These are phyloP conservation scores for Colletotrichum sidae DNA, from an alignment of 2,329 filamentous ascomycete genomes.

Conservation along the genomic window DNA sequence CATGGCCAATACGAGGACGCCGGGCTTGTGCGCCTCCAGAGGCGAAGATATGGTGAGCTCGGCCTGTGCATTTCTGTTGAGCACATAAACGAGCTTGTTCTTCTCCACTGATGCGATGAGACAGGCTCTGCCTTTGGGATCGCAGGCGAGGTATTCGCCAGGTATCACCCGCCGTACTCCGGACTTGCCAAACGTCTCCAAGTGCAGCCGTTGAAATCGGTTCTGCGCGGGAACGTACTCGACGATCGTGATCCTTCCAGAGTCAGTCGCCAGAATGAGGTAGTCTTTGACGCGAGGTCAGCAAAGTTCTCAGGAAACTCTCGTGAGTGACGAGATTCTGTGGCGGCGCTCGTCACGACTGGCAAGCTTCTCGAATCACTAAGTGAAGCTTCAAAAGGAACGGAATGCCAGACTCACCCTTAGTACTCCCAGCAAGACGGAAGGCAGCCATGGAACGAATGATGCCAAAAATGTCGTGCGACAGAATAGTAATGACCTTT, in stretches of 20 bases:
- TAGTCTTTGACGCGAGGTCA: constrained; percentile 74
- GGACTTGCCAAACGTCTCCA: constrained; percentile 98
- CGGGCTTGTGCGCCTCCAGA: constrained; percentile 93
- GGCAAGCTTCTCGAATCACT: constrained; percentile 65
- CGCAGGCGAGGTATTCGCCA: constrained; percentile 94
- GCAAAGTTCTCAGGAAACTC: constrained; percentile 32
- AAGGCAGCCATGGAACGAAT: constrained; percentile 91
- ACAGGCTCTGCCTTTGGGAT: constrained; percentile 95
- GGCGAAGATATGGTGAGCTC: constrained; percentile 97
- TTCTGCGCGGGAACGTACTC: constrained; percentile 91
- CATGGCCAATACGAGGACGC: constrained; percentile 89
- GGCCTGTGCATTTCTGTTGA: constrained; percentile 94
- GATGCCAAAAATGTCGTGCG: constrained; percentile 96
- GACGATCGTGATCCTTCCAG: constrained; percentile 91
- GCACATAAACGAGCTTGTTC: constrained; percentile 98
- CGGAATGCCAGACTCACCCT: constrained; percentile 77
- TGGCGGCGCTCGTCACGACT: constrained; percentile 24
- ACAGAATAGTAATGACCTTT: constrained; percentile 86
- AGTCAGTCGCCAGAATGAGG: constrained; percentile 94
- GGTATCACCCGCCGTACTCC: constrained; percentile 93
- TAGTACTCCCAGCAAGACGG: constrained; percentile 90
- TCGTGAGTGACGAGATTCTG: constrained; percentile 20
- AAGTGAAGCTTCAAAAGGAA: constrained; percentile 67
- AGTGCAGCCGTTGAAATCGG: constrained; percentile 87
- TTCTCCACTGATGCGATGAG: constrained; percentile 96